Base-by-base conservation (phyloP, 371 early-diverging fungal species). In the Homolaphlyctis polyrhiza region DNA sequence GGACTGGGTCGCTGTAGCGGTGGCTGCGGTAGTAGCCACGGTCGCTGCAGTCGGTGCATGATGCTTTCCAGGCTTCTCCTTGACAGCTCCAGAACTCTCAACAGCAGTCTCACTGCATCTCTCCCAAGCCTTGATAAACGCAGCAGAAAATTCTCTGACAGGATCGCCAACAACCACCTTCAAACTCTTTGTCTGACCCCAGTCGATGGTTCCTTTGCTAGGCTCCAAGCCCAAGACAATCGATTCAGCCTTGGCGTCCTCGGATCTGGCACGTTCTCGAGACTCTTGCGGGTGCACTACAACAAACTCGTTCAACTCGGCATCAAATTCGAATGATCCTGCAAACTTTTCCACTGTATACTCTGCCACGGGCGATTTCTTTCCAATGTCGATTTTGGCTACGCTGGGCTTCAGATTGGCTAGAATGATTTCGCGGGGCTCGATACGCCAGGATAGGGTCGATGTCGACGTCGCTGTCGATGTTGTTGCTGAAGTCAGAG, bases 141-240 rank as follows among this genome's bases (percentile, higher is more conserved):
- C 1, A 2, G 34, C 27, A 66, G 61, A 64, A 45, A 71, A 70
- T 23, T 68, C 69, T 3, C 57, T 43, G 25, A 62, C 61, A 6
- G 70, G 71, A 50, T 67, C 62, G 8, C 57, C 21, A 2, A 71
- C 50, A 18, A 47, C 61, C 8, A 73, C 60, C 14, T 50, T 39
- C 6, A 76, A 5, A 0, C 63, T 30, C 55, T 69, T 70, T 5
- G 57, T 52, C 8, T 64, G 30, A 5, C 76, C 76, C 2, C 70
- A 33, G 23, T 76, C 76, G 21, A 76, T 45, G 2, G 66, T 58
- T 0, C 76, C 76, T 59, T 69, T 66, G 4, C 51, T 30, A n/a
- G 35, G 60, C 30, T 76, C 76, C 2, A 67, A 28, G 0, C 32
- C 16, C 55, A 76, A 72, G 23, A 32, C n/a, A 0, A 61, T 55